Conservation (phyloP, 2,329 filamentous ascomycete genomes). For the Fusarium nygamai region DNA sequence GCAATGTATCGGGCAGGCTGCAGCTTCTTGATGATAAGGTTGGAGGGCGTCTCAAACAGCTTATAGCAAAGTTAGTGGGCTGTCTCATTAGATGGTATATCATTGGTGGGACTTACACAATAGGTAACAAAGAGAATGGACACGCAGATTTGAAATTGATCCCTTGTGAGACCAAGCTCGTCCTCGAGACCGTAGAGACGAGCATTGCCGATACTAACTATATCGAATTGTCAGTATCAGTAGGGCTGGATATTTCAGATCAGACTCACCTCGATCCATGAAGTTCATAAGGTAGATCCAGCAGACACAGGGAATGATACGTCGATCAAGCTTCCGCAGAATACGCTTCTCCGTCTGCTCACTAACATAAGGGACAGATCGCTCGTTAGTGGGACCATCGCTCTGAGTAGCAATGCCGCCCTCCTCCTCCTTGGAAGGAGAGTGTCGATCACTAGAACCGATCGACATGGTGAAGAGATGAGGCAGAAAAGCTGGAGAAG, state of each 20-base stretch:
- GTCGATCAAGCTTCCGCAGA: conserved; percentile 45
- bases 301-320: conserved; percentile 47
- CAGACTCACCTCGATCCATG: conserved; percentile 46
- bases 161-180: conserved; percentile 64
- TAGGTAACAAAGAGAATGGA: conserved; percentile 53
- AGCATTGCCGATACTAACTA: conserved; percentile 76
- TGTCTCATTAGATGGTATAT: accelerated
- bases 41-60: conserved; percentile 54
- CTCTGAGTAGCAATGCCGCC: conserved; percentile 19
- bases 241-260: accelerated
- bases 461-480: conserved; percentile 9
- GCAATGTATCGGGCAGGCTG: conserved; percentile 60
- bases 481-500: neutral
- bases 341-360: conserved; percentile 35
- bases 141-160: conserved; percentile 67
- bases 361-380: conserved; percentile 29
- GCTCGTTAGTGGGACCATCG: conserved; percentile 21
- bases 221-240: conserved; percentile 17
- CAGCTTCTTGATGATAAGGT: conserved; percentile 51
- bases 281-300: conserved; percentile 51
- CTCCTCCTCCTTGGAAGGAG: conserved; percentile 23
- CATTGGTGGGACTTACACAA: conserved; percentile 49
- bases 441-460: conserved; percentile 8
- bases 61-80: neutral
- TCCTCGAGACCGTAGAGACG: conserved; percentile 59